Evolutionary conservation across 805 yeast genomes (phyloP), one percentile per base, ranked within the genome.

Genomic region (Ogataea henricii): DNA sequence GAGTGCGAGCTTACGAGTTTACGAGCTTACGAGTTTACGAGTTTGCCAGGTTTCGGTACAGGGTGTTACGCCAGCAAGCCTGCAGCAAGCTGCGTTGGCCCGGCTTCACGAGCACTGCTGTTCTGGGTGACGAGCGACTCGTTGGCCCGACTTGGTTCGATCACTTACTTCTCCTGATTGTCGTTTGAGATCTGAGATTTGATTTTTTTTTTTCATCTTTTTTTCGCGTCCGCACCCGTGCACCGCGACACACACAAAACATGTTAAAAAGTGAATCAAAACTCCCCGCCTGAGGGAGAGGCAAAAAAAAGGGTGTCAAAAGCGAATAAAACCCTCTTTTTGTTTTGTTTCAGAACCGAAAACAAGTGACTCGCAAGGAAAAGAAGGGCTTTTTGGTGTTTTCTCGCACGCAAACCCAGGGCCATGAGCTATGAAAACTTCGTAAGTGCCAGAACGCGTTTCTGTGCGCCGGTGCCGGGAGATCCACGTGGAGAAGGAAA

Each of bases 191-290:
- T 25, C 27, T 25, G 27, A 25, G 27, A 25, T n/a, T n/a, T n/a
- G n/a, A n/a, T n/a, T n/a, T n/a, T n/a, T n/a, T n/a, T n/a, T n/a
- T n/a, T n/a, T n/a, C n/a, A n/a, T n/a, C n/a, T n/a, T n/a, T n/a
- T n/a, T n/a, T n/a, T n/a, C n/a, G n/a, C n/a, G n/a, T n/a, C n/a
- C n/a, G 13, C 43, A 29, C 12, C 43, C 36, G 4, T 40, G 14
- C 43, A 40, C 43, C 43, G n/a, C 17, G n/a, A n/a, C n/a, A n/a
- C n/a, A n/a, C n/a, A 21, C 6, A 17, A 10, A 14, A 33, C 48
- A 36, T 55, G 58, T 55, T 48, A 52, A 55, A 52, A 55, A 52
- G 29, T 39, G 45, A 45, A 55, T 55, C 58, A 55, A 46, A 12
- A 18, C 14, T 20, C 37, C 21, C 22, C 13, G 26, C 8, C 27